Evolutionary conservation across 371 early-diverging fungal species (phyloP).

Genomic region (Actinomortierella wolfii): DNA sequence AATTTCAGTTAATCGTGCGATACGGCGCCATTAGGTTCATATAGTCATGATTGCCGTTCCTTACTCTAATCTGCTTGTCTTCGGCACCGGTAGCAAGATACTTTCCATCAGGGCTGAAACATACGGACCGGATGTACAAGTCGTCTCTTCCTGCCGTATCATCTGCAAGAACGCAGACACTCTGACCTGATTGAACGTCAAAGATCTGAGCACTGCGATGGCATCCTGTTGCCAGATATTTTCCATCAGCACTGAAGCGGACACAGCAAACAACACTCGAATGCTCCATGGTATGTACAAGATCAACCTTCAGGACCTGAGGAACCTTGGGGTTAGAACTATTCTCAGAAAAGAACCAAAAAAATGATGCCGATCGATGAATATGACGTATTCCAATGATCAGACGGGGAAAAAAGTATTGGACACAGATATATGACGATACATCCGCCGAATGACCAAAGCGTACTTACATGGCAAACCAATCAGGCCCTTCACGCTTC

Average conservation of each 20-base stretch:
- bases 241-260: conserved; percentile 91
- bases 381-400: too few species aligned
- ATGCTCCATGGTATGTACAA: conserved; percentile 88
- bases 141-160: conserved; percentile 80
- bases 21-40: background rate
- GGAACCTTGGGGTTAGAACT: conserved; percentile 78
- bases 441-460: background rate
- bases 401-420: background rate
- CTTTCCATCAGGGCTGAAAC: conserved; percentile 94
- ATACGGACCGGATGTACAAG: conserved; percentile 94
- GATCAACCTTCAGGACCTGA: conserved; percentile 78
- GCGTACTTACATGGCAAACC: conserved; percentile 80
- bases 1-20: background rate
- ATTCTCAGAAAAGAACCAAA: conserved; percentile 1
- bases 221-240: conserved; percentile 94
- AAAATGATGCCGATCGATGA: background rate
- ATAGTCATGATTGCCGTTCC: conserved; percentile 2
- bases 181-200: conserved; percentile 76
- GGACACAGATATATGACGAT: background rate
- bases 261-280: conserved; percentile 96
- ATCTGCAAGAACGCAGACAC: conserved; percentile 77
- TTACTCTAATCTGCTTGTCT: conserved; percentile 92
- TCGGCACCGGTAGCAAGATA: conserved; percentile 97
- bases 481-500: conserved; percentile 90
- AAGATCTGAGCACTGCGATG: conserved; percentile 91